phyloP scores from a whole-genome alignment of 768 basidiomycete genomes.

The Russula dissimulans region DNA sequence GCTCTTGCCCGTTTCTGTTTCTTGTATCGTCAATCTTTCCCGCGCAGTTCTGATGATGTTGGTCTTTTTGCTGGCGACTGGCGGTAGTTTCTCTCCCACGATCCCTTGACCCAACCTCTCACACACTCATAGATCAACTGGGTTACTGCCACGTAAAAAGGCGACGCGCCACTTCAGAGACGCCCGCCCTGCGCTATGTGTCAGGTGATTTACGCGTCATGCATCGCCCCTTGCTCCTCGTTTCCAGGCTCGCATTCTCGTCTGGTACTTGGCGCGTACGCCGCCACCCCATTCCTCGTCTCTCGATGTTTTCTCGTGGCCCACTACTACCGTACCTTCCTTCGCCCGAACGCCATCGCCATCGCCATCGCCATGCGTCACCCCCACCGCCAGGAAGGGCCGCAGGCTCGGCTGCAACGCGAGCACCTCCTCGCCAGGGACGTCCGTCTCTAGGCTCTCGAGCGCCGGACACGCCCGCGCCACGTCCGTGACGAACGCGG shows the following conservation, averaged over 20 bases:
- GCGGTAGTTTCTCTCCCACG: too few species aligned
- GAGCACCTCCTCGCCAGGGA: not conserved
- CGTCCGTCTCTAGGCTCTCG: constrained; percentile 17
- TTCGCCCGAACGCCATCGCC: not conserved
- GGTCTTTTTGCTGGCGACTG: too few species aligned
- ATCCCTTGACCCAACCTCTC: too few species aligned
- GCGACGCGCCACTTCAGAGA: too few species aligned
- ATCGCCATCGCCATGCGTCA: not conserved
- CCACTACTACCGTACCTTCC: not conserved
- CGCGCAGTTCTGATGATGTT: too few species aligned
- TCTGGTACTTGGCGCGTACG: not conserved
- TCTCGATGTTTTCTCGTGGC: not conserved
- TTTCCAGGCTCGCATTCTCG: not conserved
- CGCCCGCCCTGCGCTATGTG: too few species aligned
- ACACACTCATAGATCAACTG: too few species aligned
- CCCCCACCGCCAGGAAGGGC: not conserved
- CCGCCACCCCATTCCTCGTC: not conserved
- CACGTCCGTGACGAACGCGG: constrained; percentile 22
- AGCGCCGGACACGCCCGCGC: constrained; percentile 21
- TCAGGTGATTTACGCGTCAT: too few species aligned
- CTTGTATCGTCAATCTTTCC: too few species aligned
- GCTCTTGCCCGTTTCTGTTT: too few species aligned
- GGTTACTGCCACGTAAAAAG: too few species aligned
- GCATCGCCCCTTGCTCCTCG: not conserved
- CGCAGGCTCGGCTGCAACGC: constrained; percentile 11